Percentiles rank a stretch among this genome's conserved stretches.
Conservation (phyloP, 2,329 filamentous ascomycete genomes). For the Penicillium thymicola region DNA sequence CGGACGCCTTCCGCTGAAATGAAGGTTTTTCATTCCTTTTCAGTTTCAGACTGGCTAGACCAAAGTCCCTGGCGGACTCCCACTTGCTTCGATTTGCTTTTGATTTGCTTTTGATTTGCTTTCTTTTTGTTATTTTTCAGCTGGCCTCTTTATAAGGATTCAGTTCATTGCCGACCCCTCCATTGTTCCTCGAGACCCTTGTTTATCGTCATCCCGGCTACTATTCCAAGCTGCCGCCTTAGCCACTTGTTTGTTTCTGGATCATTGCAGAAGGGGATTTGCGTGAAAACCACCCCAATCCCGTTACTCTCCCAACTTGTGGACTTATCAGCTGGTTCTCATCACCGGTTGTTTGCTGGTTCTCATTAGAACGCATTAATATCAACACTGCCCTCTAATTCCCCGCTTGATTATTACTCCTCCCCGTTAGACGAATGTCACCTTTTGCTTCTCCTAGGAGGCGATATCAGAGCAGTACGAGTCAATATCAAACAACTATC, state of each 20-base stretch:
- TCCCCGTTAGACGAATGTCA: constrained; percentile 7
- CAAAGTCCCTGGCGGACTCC: not conserved
- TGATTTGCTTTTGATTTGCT: not conserved
- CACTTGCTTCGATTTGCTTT: not conserved
- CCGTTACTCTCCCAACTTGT: not conserved
- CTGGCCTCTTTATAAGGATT: not conserved
- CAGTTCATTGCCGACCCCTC: constrained; percentile 15
- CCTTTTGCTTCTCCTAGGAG: not conserved
- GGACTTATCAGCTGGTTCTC: not conserved
- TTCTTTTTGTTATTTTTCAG: constrained; percentile 1
- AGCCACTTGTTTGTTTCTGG: constrained; percentile 4
- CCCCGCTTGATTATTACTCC: not conserved
- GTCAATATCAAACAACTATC: not conserved
- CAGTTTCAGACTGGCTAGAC: not conserved
- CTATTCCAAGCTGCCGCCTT: constrained; percentile 15
- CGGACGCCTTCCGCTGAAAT: constrained; percentile 15
- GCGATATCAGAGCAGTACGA: not conserved
- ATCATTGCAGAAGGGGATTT: constrained; percentile 9
- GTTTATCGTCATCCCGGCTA: constrained; percentile 5
- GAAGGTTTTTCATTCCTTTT: not conserved
- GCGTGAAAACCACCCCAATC: not conserved
- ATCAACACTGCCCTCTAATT: not conserved
- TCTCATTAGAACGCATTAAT: constrained; percentile 6
- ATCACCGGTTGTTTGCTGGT: not conserved
- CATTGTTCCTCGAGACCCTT: constrained; percentile 10